Conservation (phyloP, 202 grass and related monocot genomes). For the Eragrostis tef region DNA sequence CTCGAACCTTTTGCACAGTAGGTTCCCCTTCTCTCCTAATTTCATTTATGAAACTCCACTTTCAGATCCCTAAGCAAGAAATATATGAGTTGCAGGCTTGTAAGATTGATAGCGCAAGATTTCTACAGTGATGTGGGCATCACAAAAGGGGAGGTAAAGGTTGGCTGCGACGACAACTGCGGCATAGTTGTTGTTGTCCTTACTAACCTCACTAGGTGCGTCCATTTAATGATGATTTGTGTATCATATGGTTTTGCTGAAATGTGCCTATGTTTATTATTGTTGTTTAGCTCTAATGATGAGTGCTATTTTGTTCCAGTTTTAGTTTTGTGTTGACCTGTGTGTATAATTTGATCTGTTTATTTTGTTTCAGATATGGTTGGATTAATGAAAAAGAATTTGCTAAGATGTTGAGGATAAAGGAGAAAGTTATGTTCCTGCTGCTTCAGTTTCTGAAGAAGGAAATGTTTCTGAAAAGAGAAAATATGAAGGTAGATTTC, state of each 20-base stretch:
- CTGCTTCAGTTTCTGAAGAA: background rate
- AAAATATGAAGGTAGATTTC: background rate
- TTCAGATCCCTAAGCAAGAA: background rate
- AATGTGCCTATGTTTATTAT: background rate
- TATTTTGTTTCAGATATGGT: background rate
- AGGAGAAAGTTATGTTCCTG: background rate
- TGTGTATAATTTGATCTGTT: background rate
- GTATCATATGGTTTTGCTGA: no score
- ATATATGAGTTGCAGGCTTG: background rate
- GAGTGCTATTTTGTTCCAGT: background rate
- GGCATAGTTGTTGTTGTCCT: background rate
- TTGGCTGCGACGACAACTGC: background rate
- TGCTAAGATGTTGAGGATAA: background rate
- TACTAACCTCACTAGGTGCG: background rate
- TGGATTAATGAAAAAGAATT: background rate
- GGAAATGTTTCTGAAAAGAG: background rate
- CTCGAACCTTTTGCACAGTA: no score
- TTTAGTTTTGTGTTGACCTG: background rate
- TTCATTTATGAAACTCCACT: no score
- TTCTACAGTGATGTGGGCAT: background rate
- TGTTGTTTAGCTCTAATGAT: background rate
- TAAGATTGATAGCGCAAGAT: background rate
- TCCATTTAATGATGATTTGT: background rate
- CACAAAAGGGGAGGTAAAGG: background rate
- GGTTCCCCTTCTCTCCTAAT: no score